Base-by-base conservation (phyloP, 129 eudicot species). In the Pulicaria dysenterica region DNA sequence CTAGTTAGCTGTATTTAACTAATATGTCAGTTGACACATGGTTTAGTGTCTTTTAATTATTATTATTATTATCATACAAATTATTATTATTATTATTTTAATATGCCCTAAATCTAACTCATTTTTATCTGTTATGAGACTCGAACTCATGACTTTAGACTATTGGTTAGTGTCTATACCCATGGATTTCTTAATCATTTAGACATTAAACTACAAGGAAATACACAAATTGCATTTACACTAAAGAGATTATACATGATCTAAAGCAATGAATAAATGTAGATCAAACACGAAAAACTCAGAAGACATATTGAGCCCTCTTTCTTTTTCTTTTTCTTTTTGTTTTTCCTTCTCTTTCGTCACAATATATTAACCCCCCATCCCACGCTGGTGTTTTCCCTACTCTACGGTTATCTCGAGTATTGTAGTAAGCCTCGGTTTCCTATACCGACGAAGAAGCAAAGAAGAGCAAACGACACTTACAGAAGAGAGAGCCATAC, bases 391-490 rank as follows among this genome's bases (percentile, higher is more conserved):
- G 31, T 24, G 2, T 40, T 31, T 34, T 54, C n/a, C 48, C 90
- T 93, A 87, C 85, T 93, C 98, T 73, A 93, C 85, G 34, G 95
- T 90, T 57, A 93, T 90, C 81, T 90, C 96, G 67, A 94, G 57
- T 67, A 90, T 83, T 40, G 90, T 84, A 2, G 97, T 87, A 62
- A 94, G 95, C 70, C 96, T 79, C 0, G 98, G 98, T 72, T 86
- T 94, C 67, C 76, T 94, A 72, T 94, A 94, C 72, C 89, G 82
- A 70, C 90, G 85, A 56, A 94, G 91, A 76, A 90, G 91, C 81
- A 94, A 83, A 62, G 98, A 94, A 17, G 98, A 94, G 72, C 98
- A 94, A 0, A 94, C 98, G 36, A 94, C 98, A 75, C 91, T 94
- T 36, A 90, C 93, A 45, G 98, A 94, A 3, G 98, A 94, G 39